These are phyloP conservation scores for Ailanthus altissimus DNA, from an alignment of 345 rosid genomes.

Conservation along the genomic window DNA sequence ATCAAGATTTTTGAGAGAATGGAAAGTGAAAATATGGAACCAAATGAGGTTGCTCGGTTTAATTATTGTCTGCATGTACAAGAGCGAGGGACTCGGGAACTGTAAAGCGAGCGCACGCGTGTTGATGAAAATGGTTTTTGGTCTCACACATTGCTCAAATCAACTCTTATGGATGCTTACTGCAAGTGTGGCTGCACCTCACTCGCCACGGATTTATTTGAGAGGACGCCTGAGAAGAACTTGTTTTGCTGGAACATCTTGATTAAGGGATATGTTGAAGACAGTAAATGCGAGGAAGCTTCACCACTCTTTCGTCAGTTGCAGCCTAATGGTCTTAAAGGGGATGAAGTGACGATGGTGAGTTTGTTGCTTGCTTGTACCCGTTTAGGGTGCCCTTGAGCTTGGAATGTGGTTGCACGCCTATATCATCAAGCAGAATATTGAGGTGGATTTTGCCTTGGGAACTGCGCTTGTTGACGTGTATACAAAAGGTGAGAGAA, in stretches of 20 bases:
- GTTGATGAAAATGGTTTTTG: conserved; percentile 24
- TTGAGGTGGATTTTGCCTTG: conserved; percentile 22
- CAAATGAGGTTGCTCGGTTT: not conserved
- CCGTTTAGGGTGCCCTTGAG: conserved; percentile 24
- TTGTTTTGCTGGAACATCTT: conserved; percentile 30
- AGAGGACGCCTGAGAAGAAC: conserved; percentile 17
- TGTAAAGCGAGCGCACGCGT: conserved; percentile 15
- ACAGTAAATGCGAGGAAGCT: conserved; percentile 22
- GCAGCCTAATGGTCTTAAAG: conserved; percentile 17
- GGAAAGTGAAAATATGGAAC: conserved; percentile 3
- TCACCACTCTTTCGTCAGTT: conserved; percentile 17
- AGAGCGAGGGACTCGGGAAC: conserved; percentile 13
- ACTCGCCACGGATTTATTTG: conserved; percentile 14
- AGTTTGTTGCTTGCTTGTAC: conserved; percentile 21
- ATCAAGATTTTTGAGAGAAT: conserved; percentile 13
- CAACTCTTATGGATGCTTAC: conserved; percentile 23
- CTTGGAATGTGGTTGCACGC: conserved; percentile 27
- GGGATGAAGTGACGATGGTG: conserved; percentile 27
- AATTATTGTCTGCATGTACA: not conserved
- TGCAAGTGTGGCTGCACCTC: conserved; percentile 21
- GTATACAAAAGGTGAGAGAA: conserved; percentile 29
- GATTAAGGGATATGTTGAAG: conserved; percentile 30
- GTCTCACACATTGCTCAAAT: conserved; percentile 15
- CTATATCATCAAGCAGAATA: conserved; percentile 22
- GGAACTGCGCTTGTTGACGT: conserved; percentile 24